phyloP scores from a whole-genome alignment of 495 filamentous ascomycete genomes.

The Penicillium atrosanguineum region DNA sequence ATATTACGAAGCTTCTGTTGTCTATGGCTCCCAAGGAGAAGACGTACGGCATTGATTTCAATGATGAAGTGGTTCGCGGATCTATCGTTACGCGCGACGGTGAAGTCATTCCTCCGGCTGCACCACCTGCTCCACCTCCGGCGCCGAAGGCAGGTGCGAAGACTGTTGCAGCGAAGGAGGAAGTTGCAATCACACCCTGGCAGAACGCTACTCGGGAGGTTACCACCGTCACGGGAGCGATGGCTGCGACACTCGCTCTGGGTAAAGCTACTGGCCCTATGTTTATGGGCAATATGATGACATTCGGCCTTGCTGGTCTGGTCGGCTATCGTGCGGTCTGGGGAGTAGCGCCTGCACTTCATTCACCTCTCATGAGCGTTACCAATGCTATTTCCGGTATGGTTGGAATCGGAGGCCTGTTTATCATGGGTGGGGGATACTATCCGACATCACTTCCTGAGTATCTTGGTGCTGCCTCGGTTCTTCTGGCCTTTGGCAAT shows the following conservation, averaged over 20 bases:
- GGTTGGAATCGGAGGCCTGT: conserved; percentile 80
- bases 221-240: conserved; percentile 62
- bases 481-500: conserved; percentile 79
- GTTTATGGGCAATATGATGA: conserved; percentile 81
- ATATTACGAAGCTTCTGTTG: conserved; percentile 77
- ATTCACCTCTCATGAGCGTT: conserved; percentile 81
- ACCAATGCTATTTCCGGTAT: conserved; percentile 85
- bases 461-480: conserved; percentile 68
- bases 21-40: conserved; percentile 74
- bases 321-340: conserved; percentile 81
- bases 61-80: conserved; percentile 76
- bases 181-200: conserved; percentile 70
- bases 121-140: conserved; percentile 68
- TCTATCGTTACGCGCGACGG: conserved; percentile 74
- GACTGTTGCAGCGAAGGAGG: conserved; percentile 43
- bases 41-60: conserved; percentile 69
- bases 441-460: conserved; percentile 74
- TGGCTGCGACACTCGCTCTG: conserved; percentile 67
- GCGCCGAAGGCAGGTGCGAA: conserved; percentile 52
- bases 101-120: conserved; percentile 67
- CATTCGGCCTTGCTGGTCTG: conserved; percentile 72
- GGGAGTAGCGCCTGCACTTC: conserved; percentile 72
- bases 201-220: conserved; percentile 73
- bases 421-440: conserved; percentile 75
- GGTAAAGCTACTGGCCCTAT: conserved; percentile 74